Base-by-base conservation (phyloP, 2,329 filamentous ascomycete species). In the Grosmannia penicillata region DNA sequence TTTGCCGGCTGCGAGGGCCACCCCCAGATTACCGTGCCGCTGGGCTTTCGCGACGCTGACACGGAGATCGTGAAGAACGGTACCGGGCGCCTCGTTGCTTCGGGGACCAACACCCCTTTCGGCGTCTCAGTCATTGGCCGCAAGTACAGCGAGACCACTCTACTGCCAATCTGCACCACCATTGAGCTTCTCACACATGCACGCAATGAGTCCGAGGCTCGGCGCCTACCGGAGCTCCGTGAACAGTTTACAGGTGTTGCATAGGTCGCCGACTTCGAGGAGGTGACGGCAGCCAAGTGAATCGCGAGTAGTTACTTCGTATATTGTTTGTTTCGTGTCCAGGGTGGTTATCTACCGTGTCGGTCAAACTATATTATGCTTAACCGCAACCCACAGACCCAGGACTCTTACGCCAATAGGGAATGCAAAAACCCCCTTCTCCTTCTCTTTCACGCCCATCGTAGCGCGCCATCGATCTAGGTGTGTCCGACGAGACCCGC, bases 151-250 rank as follows among this genome's bases (percentile, higher is more conserved):
- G 78, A 83, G 53, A 69, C 68, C 48, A 62, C 55, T 23, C 49
- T 84, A 46, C 70, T 83, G 41, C 71, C 70, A 0, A 66, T 75
- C 50, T 78, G 76, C 7, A 82, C 78, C 59, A 76, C 73, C 4
- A 81, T 74, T 54, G 78, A 84, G 59, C 72, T 79, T 57, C 58
- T 62, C 45, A 78, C 56, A 0, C 40, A 43, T 27, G 48, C 51
- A 3, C 44, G 58, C 8, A 40, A 47, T 10, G 43, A 40, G n/a
- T 45, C 56, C 8, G 48, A 49, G 36, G 51, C 53, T 3, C 50
- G 27, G 11, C 25, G 38, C 4, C 21, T 41, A n/a, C 4, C 9
- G 1, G 22, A 40, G 17, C 29, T 44, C 9, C 37, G 35, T 2
- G 19, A 14, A n/a, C 33, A 19, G 33, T 28, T 11, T 18, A 8